Evolutionary conservation across 495 filamentous ascomycete species (phyloP), one percentile per base, ranked within the genome.

Genomic region (Talaromyces borbonicus): DNA sequence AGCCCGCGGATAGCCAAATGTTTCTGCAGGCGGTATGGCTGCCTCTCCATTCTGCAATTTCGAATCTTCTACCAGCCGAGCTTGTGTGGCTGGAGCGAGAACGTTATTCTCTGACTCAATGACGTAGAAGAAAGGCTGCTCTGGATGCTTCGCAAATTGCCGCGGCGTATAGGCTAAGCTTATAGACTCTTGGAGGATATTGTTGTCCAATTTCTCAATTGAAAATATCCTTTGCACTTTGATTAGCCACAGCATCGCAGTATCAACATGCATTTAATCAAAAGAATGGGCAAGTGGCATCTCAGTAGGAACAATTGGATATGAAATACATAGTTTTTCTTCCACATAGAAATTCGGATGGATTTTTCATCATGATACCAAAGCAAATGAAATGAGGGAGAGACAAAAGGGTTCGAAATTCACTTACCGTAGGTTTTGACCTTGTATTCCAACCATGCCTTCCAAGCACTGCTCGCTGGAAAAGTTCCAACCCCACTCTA

Each of bases 401-500:
- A 32, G 15, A 47, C 35, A 41, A 41, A 47, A 52, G 29, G 46
- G 48, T 32, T 5, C 15, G 44, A 27, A n/a, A 23, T 41, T 32
- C 14, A 79, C 86, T 62, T 77, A 93, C 88, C 87, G 72, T 15
- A 99, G 70, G 60, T 85, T 93, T 56, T 89, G 80, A 22, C 81
- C 87, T 62, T 95, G 85, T 43, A 99, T 90, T 43, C 89, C 90
- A 27, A 97, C 90, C 83, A 99, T 90, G 18, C 92, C 90, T 63
- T 95, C 89, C 11, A 81, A 72, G 52, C 88, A 93, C 56, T 92
- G 83, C 63, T 95, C 87, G 54, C 87, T 95, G 54, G 84, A 92
- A 54, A 99, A 96, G 53, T 85, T 95, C 82, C 89, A 94, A 16
- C 85, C 90, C 72, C 86, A 95, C 56, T 94, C 88, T 5, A 99